phyloP scores from a whole-genome alignment of 345 rosid species.

The Moringa oleifera region DNA sequence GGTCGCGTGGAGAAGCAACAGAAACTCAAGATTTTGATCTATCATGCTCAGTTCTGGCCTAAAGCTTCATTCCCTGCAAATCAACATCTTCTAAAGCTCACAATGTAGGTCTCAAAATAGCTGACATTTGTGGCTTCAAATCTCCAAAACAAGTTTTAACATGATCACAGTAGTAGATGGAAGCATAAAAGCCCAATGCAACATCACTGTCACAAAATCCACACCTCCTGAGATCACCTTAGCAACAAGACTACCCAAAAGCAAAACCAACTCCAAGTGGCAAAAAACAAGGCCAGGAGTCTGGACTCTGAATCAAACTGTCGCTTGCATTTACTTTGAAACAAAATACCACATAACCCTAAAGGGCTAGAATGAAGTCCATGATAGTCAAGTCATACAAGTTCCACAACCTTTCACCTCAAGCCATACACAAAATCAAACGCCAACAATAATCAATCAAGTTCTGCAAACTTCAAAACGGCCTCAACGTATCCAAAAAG shows the following conservation, averaged over 20 bases:
- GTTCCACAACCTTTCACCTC: neutral
- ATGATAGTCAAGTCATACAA: neutral
- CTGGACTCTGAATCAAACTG: neutral
- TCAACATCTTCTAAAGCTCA: neutral
- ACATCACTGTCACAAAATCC: neutral
- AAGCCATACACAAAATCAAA: conserved; percentile 14
- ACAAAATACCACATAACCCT: neutral
- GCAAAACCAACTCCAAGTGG: neutral
- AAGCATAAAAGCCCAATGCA: neutral
- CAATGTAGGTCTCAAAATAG: neutral
- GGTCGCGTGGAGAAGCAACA: neutral
- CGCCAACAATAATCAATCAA: neutral
- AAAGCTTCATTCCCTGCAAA: neutral
- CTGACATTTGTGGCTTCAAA: neutral
- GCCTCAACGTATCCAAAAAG: neutral
- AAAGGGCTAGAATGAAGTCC: conserved; percentile 1
- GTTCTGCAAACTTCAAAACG: neutral
- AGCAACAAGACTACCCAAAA: neutral
- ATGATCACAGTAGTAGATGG: neutral
- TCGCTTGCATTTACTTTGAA: neutral
- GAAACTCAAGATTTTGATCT: neutral
- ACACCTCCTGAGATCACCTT: neutral
- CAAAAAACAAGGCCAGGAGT: neutral
- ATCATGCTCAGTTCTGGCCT: neutral
- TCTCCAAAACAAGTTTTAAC: neutral